phyloP scores from a whole-genome alignment of 2,329 filamentous ascomycete genomes.

The Sclerotinia minor region DNA sequence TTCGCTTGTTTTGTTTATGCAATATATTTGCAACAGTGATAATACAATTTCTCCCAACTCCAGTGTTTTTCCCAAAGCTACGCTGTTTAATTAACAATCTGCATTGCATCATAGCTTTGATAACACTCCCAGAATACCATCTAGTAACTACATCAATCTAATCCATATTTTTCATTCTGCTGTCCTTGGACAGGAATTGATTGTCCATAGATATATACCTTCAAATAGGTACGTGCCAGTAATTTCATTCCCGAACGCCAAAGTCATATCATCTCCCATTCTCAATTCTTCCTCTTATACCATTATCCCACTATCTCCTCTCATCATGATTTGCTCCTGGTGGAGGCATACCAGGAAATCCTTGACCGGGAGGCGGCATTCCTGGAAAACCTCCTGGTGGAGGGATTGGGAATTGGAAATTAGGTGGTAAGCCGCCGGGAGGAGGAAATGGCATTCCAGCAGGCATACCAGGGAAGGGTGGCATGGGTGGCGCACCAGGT shows the following conservation, averaged over 20 bases:
- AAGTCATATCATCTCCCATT: slow-evolving; percentile 12
- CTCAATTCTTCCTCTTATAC: neutral
- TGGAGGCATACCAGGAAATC: slow-evolving; percentile 18
- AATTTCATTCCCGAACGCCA: slow-evolving; percentile 14
- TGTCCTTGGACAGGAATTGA: neutral
- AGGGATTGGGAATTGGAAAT: slow-evolving; percentile 50
- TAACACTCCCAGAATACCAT: neutral
- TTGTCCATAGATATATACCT: neutral
- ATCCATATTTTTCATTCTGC: neutral
- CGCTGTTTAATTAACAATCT: neutral
- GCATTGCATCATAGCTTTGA: slow-evolving; percentile 2
- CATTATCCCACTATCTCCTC: slow-evolving; percentile 22
- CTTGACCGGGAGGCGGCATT: slow-evolving; percentile 22
- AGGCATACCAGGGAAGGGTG: slow-evolving; percentile 42
- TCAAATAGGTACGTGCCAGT: slow-evolving; percentile 2
- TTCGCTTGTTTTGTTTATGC: neutral
- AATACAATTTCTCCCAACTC: slow-evolving; percentile 19
- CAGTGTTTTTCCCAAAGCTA: neutral
- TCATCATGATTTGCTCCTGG: slow-evolving; percentile 23
- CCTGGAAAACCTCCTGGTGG: slow-evolving; percentile 36
- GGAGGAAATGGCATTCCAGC: slow-evolving; percentile 47
- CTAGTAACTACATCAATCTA: neutral
- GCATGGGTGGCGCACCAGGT: slow-evolving; percentile 31
- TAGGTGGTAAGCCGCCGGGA: slow-evolving; percentile 51
- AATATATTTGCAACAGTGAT: neutral